Conservation (phyloP, 2,329 filamentous ascomycete genomes). For the Ophiostoma piceae region DNA sequence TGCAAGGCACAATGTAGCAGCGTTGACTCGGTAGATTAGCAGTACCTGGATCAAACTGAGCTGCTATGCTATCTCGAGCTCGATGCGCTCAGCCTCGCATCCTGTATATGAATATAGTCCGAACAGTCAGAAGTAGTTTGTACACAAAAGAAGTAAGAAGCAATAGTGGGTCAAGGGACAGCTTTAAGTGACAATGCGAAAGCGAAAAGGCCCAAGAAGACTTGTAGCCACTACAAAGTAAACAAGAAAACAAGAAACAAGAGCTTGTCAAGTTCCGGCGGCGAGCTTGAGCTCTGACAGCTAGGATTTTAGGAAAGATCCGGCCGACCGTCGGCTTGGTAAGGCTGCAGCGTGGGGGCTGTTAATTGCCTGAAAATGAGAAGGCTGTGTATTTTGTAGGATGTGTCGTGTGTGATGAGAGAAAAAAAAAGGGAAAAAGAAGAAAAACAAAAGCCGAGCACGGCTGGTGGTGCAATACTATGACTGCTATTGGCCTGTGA, state of each 20-base stretch:
- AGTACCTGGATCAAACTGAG: too few relatives aligned
- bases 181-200: too few relatives aligned
- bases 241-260: not conserved
- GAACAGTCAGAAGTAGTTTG: too few relatives aligned
- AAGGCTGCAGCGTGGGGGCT: constrained; percentile 4
- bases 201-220: too few relatives aligned
- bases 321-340: not conserved
- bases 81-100: not conserved
- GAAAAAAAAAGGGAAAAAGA: too few relatives aligned
- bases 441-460: not conserved
- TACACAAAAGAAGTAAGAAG: too few relatives aligned
- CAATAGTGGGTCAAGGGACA: too few relatives aligned
- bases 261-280: not conserved
- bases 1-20: not conserved
- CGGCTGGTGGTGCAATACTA: not conserved
- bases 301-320: not conserved
- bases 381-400: not conserved
- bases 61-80: not conserved
- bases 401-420: not conserved
- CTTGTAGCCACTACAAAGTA: too few relatives aligned
- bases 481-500: not conserved
- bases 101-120: too few relatives aligned
- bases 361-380: not conserved
- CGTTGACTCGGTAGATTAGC: too few relatives aligned
- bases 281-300: not conserved